A percentile compares a stretch with the other conserved stretches of the same genome.
These are phyloP conservation scores for Whalleya microplaca DNA, from an alignment of 2,329 filamentous ascomycete genomes.

Conservation along the genomic window DNA sequence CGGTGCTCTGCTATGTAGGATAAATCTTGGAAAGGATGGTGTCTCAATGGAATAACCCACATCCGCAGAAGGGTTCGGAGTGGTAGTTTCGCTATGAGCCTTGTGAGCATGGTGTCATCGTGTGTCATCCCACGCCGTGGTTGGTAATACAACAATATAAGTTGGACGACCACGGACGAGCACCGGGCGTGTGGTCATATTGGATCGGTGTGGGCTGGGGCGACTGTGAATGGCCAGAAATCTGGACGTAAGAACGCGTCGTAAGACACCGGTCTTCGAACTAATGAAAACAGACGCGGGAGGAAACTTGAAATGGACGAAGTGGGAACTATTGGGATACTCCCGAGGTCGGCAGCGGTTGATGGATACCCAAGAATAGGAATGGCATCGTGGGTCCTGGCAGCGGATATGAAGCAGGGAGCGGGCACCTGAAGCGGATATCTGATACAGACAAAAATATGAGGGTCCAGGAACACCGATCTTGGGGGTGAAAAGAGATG, in stretches of 20 bases:
- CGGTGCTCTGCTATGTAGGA: constrained; percentile 27
- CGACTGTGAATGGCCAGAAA: background rate
- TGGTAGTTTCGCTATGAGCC: constrained; percentile 22
- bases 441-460: constrained; percentile 23
- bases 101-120: constrained; percentile 23
- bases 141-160: constrained; percentile 9
- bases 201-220: background rate
- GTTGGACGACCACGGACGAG: background rate
- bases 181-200: background rate
- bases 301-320: background rate
- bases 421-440: constrained; percentile 20
- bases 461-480: constrained; percentile 16
- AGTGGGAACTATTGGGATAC: background rate
- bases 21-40: constrained; percentile 13
- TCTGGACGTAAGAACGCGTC: background rate
- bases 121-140: constrained; percentile 15
- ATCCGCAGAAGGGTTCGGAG: constrained; percentile 3
- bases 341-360: background rate
- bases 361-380: background rate
- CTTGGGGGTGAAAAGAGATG: constrained; percentile 9
- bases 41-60: background rate
- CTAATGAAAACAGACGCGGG: background rate
- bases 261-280: background rate
- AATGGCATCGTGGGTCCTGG: constrained; percentile 14
- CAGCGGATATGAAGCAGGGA: constrained; percentile 4